Evolutionary conservation across 352 stramenopile genomes (phyloP), one percentile per base, ranked within the genome.

Genomic region (Phytophthora meadii): DNA sequence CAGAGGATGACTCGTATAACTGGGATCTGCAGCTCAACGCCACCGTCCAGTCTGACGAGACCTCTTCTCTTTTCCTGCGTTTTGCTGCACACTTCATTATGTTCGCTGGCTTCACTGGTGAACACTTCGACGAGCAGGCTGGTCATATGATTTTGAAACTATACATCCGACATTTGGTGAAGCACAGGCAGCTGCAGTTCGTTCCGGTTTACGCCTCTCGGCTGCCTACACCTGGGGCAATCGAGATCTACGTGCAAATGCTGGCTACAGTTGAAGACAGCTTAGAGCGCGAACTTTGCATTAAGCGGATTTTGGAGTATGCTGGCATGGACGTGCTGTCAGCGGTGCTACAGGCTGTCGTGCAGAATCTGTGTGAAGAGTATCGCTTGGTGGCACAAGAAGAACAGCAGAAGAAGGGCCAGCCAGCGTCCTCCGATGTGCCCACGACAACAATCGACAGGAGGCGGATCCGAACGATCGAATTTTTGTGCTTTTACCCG

Each of bases 71-170:
- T 0, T 88, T 93, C 32, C 52, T 95, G 36, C 88, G 88, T 11
- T 94, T 95, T 66, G 85, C 82, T 0, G 84, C 81, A 3, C 88
- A 95, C 60, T 93, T 95, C 47, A 76, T 93, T 15, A 72, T 93
- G 37, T 93, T 94, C 28, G 76, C 86, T 5, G 57, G 61, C 17
- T 89, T 87, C 58, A 94, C 86, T 32, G 82, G 79, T 8, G 84
- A 94, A 46, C 67, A 62, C 6, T 90, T 90, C 39, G 81, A 93
- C 44, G 74, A 83, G 28, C 62, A 77, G 30, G 78, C 83, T 3
- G 79, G 79, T 17, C 82, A 94, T 62, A 90, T 92, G 74, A 92
- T 94, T 62, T 45, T 93, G 14, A 94, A 94, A 64, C 57, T 83
- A 17, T 95, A 95, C 54, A 89, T 95, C 58, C 82, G 88, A 0